phyloP scores from a whole-genome alignment of 2,329 filamentous ascomycete genomes.

The Penicillium concentricum region DNA sequence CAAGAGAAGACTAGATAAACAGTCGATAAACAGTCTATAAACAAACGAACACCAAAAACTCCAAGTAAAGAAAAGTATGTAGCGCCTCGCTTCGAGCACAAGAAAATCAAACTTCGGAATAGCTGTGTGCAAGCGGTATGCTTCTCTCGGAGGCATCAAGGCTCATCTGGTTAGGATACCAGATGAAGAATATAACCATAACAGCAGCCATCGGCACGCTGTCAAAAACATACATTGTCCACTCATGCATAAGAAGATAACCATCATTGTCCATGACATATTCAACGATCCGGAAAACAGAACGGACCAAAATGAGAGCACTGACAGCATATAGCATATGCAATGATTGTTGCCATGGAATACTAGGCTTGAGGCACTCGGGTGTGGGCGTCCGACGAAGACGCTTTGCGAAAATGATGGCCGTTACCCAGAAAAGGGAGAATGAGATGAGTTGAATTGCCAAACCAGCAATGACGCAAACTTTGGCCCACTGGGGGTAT shows the following conservation, averaged over 20 bases:
- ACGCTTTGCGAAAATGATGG: slow-evolving; percentile 23
- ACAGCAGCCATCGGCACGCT: slow-evolving; percentile 37
- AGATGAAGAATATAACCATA: slow-evolving; percentile 16
- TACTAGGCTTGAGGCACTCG: background rate
- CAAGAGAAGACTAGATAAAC: background rate
- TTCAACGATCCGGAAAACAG: slow-evolving; percentile 51
- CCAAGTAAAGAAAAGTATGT: background rate
- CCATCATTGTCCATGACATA: slow-evolving; percentile 45
- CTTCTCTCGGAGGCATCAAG: background rate
- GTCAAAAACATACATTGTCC: slow-evolving; percentile 49
- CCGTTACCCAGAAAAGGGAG: slow-evolving; percentile 24
- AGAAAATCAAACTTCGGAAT: background rate
- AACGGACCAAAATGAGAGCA: slow-evolving; percentile 44
- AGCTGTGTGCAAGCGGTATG: background rate
- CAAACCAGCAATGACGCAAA: slow-evolving; percentile 24
- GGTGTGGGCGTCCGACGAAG: slow-evolving; percentile 14
- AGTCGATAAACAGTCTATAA: background rate
- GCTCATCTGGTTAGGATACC: slow-evolving; percentile 13
- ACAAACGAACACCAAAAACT: background rate
- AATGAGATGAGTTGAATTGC: slow-evolving; percentile 30
- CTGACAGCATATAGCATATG: slow-evolving; percentile 24
- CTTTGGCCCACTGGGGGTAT: slow-evolving; percentile 19
- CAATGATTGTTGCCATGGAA: slow-evolving; percentile 17
- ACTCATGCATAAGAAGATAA: slow-evolving; percentile 44
- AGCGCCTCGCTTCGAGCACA: background rate